Evolutionary conservation across 768 basidiomycete species (phyloP), one percentile per base, ranked within the genome.

Genomic region (Cubamyces sp.): DNA sequence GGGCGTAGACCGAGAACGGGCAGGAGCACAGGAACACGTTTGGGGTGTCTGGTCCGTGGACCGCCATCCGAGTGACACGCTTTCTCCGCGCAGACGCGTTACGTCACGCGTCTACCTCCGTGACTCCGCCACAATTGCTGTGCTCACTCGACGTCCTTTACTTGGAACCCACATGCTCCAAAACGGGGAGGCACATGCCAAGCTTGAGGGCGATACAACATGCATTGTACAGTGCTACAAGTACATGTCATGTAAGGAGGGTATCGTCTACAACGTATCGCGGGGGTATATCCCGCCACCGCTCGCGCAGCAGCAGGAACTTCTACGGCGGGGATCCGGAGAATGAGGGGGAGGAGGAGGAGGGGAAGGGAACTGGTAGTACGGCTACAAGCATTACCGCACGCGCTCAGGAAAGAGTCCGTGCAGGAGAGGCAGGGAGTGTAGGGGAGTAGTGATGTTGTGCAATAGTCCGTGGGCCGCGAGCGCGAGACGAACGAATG

Each of bases 401-500:
- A 42, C 34, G 49, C n/a, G 59, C 63, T 64, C 54, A 9, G 19
- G 15, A 46, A 47, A 61, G 61, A 57, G 57, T 68, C 61, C 57
- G 56, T 57, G 48, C 50, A 28, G 49, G 37, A 15, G 50, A 18
- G 34, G 51, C 37, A 45, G 60, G 19, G 61, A 50, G 54, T 57
- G 62, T 42, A 60, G 48, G 45, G 60, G 60, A 54, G 62, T 68
- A 68, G 66, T 57, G 48, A 59, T 66, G 67, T 12, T 64, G 58
- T 54, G 58, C 34, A 56, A 54, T 21, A 54, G 50, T 54, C 51
- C 61, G 43, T 43, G 25, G 47, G 39, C 26, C 57, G 51, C 50
- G 28, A 53, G 54, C 58, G 48, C 48, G 49, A 12, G 19, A 6
- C 51, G 15, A 28, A 21, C 41, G 14, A 26, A 30, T 41, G n/a